Base-by-base conservation (phyloP, 495 filamentous ascomycete species). In the Neurospora hispaniola region DNA sequence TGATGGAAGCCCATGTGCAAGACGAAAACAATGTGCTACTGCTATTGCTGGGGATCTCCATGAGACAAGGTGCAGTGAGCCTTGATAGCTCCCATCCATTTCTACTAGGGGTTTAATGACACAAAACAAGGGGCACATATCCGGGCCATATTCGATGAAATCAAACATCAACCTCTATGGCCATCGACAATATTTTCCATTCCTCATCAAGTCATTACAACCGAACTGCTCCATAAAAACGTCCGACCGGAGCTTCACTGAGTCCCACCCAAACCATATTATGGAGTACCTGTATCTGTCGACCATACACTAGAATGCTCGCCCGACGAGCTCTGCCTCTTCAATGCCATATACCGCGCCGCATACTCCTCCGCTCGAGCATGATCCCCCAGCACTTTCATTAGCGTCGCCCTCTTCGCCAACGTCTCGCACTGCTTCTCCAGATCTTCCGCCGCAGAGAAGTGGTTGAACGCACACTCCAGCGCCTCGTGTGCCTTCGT, bases 391-490 rank as follows among this genome's bases (percentile, higher is more conserved):
- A 90, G 84, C 10, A 91, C 82, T 79, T 90, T 89, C 87, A 93
- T 92, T 48, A 97, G 85, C 10, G 91, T 91, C 18, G 93, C 92
- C 80, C 94, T 94, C 83, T 95, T 95, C 2, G 91, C 92, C 84
- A 96, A 88, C 88, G 93, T 90, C 82, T 94, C 91, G 78, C 91
- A 91, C 80, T 93, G 91, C 43, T 89, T 91, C 27, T 85, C 81
- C 20, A 90, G 83, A 82, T 97, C 93, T 78, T 93, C 90, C 42
- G 94, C 86, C 39, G 86, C 85, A 48, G 91, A 89, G 75, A 87
- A 96, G 72, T 92, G 88, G 78, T 86, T 80, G 70, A 82, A 80
- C 16, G 92, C 89, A 69, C 82, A 86, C 73, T 93, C 91, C 42
- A 94, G 85, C 42, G 89, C 90, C 48, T 88, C 89, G 48, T 92